A percentile compares a stretch with the other conserved stretches of the same genome.
phyloP scores from a whole-genome alignment of 2,329 filamentous ascomycete species.

The Alternaria dauci region DNA sequence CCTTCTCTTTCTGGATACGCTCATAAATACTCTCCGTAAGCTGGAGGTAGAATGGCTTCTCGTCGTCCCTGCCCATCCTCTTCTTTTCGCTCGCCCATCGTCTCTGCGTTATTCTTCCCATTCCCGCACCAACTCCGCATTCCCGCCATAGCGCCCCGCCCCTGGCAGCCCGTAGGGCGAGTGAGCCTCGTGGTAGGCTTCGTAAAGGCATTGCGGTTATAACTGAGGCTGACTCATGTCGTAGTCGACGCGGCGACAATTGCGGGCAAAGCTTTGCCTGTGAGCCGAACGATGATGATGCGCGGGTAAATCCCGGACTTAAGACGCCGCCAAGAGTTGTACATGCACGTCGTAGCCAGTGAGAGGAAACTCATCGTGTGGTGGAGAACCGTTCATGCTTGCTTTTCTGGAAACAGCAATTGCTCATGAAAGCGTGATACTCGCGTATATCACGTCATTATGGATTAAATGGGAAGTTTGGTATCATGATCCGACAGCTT shows the following conservation, averaged over 20 bases:
- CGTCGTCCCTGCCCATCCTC: conserved; percentile 34
- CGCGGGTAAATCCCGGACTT: conserved; percentile 8
- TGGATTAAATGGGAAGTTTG: not conserved
- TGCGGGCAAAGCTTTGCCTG: conserved; percentile 22
- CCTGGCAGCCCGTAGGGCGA: conserved; percentile 27
- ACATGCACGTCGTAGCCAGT: conserved; percentile 2
- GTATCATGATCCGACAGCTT: not conserved
- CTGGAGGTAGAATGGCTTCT: conserved; percentile 66
- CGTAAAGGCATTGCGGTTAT: conserved; percentile 42
- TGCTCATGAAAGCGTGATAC: not conserved
- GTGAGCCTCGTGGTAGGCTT: conserved; percentile 35
- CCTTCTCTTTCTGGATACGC: conserved; percentile 66
- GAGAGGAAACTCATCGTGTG: not conserved
- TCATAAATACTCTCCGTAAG: conserved; percentile 69
- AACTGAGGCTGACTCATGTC: conserved; percentile 26
- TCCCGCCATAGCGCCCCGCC: conserved; percentile 13
- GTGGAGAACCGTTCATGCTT: conserved; percentile 12
- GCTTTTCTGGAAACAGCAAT: conserved; percentile 2
- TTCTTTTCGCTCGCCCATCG: conserved; percentile 49
- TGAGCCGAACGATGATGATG: conserved; percentile 12
- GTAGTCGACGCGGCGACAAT: conserved; percentile 6
- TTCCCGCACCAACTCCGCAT: conserved; percentile 16
- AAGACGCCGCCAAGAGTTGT: conserved; percentile 2
- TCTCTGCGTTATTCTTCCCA: conserved; percentile 31
- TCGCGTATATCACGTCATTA: not conserved